Percentiles rank a stretch among this genome's conserved stretches.
Conservation (phyloP, 192 early-diverging fungal genomes). For the Umbelopsis sp. region DNA sequence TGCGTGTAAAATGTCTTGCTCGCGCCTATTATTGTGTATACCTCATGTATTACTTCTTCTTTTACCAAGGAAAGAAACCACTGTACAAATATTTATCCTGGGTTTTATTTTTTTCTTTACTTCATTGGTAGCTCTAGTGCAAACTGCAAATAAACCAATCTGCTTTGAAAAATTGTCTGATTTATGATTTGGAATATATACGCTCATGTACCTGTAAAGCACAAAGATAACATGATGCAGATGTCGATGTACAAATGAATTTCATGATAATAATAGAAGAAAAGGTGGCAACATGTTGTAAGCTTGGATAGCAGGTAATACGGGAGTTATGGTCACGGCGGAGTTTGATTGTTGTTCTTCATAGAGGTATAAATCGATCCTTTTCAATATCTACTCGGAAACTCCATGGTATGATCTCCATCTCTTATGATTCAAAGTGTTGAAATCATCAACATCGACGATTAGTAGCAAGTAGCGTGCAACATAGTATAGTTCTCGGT, state of each 20-base stretch:
- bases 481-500: conserved; percentile 63
- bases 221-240: no score
- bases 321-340: no score
- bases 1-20: neutral
- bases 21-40: conserved; percentile 10
- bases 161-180: neutral
- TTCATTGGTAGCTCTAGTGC: neutral
- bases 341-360: neutral
- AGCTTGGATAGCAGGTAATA: no score
- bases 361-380: neutral
- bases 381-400: no score
- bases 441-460: conserved; percentile 51
- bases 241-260: no score
- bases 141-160: conserved; percentile 1
- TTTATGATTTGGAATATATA: neutral
- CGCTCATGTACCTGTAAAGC: no score
- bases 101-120: neutral
- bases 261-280: no score
- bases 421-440: conserved; percentile 59
- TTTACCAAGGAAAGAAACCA: neutral
- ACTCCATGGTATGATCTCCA: conserved; percentile 45
- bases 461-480: conserved; percentile 65
- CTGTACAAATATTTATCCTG: conserved; percentile 8
- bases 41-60: conserved; percentile 8
- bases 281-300: no score